Conservation (phyloP, 1,139 yeast species). For the Wickerhamiella pararugosa region DNA sequence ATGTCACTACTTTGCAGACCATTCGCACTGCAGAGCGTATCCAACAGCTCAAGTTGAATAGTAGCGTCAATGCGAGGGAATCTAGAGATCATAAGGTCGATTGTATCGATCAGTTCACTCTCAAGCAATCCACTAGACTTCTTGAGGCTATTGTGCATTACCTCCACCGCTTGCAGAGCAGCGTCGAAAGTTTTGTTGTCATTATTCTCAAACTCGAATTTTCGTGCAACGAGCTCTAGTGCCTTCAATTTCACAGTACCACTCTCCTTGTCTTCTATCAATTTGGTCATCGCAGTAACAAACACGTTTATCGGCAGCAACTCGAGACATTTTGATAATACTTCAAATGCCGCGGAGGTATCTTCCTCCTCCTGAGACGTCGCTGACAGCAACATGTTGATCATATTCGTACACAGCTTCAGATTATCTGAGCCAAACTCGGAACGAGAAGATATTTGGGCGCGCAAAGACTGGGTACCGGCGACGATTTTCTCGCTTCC, state of each 20-base stretch:
- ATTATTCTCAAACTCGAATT: conserved; percentile 37
- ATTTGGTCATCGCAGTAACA: conserved; percentile 45
- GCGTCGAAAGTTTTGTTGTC: conserved; percentile 24
- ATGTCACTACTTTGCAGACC: conserved; percentile 37
- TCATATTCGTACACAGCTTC: conserved; percentile 4
- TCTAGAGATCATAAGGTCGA: conserved; percentile 46
- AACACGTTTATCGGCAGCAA: conserved; percentile 64
- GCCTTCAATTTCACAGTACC: conserved; percentile 21
- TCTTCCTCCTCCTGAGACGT: neutral
- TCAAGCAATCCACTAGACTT: conserved; percentile 17
- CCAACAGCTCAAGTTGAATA: conserved; percentile 35
- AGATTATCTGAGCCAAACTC: conserved; percentile 5
- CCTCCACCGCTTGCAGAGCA: conserved; percentile 20
- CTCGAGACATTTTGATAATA: conserved; percentile 48
- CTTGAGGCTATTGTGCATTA: conserved; percentile 12
- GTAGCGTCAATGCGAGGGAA: conserved; percentile 43
- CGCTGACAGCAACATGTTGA: conserved; percentile 6
- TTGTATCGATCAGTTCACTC: conserved; percentile 57
- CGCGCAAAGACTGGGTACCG: conserved; percentile 21
- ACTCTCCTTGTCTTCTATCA: conserved; percentile 26
- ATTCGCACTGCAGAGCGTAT: conserved; percentile 36
- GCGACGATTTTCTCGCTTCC: conserved; percentile 19
- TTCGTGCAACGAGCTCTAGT: conserved; percentile 43
- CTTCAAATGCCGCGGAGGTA: conserved; percentile 22
- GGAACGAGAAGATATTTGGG: conserved; percentile 15